phyloP scores from a whole-genome alignment of 2,329 filamentous ascomycete species.

The Botrytis fabae region DNA sequence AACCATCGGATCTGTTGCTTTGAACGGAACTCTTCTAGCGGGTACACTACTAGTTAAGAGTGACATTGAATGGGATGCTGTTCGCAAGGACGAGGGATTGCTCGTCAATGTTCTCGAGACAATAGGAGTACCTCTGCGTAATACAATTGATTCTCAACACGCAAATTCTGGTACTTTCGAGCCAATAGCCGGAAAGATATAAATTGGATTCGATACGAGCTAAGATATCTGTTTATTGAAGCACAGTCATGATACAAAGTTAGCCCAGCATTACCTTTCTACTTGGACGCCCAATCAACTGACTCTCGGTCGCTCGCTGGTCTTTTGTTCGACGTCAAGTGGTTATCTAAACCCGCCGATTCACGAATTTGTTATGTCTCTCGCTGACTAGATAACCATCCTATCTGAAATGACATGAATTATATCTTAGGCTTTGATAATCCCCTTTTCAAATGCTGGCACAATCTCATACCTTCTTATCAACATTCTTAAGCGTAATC shows the following conservation, averaged over 20 bases:
- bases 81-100: slow-evolving; percentile 47
- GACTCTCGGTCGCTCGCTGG: background rate
- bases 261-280: background rate
- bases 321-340: background rate
- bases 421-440: background rate
- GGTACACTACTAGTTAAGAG: slow-evolving; percentile 64
- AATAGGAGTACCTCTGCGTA: slow-evolving; percentile 31
- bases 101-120: slow-evolving; percentile 45
- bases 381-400: background rate
- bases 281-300: background rate
- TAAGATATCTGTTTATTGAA: background rate
- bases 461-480: background rate
- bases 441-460: background rate
- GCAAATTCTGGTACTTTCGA: background rate
- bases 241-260: background rate
- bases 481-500: slow-evolving; percentile 44
- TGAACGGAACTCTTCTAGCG: slow-evolving; percentile 65
- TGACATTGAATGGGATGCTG: slow-evolving; percentile 55
- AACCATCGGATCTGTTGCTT: slow-evolving; percentile 41
- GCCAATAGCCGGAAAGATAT: slow-evolving; percentile 12
- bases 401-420: background rate
- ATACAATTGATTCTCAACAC: background rate
- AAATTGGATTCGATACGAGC: background rate
- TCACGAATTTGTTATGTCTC: background rate
- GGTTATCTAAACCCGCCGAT: background rate